Conservation (phyloP, 768 basidiomycete species). For the Trametes elegans region DNA sequence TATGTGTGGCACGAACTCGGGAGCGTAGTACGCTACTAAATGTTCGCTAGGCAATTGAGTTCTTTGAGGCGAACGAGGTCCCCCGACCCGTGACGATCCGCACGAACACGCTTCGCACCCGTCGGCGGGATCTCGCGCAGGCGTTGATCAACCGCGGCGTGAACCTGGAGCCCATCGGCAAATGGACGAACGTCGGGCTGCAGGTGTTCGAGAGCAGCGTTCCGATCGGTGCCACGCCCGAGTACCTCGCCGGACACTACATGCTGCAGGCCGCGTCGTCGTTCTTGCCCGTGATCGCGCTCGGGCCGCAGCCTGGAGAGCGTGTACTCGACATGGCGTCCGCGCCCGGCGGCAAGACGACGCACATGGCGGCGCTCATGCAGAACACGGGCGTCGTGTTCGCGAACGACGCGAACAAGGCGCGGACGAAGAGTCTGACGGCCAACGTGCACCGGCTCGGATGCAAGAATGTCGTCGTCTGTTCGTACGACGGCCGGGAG, state of each 20-base stretch:
- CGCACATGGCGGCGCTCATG: conserved; percentile 94
- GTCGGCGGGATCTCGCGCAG: conserved; percentile 93
- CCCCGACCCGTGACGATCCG: conserved; percentile 96
- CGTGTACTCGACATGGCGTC: conserved; percentile 98
- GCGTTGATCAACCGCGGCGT: conserved; percentile 93
- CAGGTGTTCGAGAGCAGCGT: conserved; percentile 97
- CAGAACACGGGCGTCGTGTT: conserved; percentile 98
- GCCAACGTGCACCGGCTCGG: conserved; percentile 97
- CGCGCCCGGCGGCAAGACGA: conserved; percentile 97
- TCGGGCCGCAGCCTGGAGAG: conserved; percentile 89
- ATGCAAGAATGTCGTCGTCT: conserved; percentile 97
- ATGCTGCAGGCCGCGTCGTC: conserved; percentile 99
- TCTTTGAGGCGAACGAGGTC: conserved; percentile 97
- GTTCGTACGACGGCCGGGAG: conserved; percentile 95
- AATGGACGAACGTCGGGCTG: conserved; percentile 99
- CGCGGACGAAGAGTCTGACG: conserved; percentile 91
- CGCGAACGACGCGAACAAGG: conserved; percentile 95
- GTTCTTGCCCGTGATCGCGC: conserved; percentile 97
- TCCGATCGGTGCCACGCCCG: conserved; percentile 96
- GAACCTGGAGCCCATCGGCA: conserved; percentile 96
- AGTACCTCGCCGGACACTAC: conserved; percentile 98
- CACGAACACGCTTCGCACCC: conserved; percentile 92
- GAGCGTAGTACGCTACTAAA: not conserved
- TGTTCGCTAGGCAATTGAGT: conserved; percentile 79
- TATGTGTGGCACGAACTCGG: conserved; percentile 32